Evolutionary conservation across 2,329 filamentous ascomycete genomes (phyloP).

Genomic region (Metarhizium anisopliae): DNA sequence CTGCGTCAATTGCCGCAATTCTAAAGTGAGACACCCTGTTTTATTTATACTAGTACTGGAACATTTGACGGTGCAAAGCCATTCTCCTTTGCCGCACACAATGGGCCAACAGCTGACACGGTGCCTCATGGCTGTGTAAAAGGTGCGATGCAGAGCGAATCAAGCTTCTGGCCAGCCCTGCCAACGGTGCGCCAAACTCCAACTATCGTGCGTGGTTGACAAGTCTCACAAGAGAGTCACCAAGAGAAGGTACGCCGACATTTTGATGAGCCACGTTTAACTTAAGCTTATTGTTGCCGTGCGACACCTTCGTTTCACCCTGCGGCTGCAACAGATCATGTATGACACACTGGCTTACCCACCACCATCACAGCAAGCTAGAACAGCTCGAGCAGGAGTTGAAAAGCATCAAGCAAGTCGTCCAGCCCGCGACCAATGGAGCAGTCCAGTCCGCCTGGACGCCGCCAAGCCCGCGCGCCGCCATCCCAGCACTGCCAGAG

Average conservation of each 20-base stretch:
- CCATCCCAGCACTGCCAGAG: slow-evolving; percentile 15
- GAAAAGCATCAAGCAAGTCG: slow-evolving; percentile 44
- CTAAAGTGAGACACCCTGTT: slow-evolving; percentile 22
- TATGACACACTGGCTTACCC: background rate
- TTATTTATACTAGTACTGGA: background rate
- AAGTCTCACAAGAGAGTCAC: slow-evolving; percentile 38
- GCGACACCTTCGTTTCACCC: background rate
- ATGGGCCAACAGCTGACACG: too few species aligned
- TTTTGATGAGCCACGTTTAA: too few species aligned
- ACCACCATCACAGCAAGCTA: slow-evolving; percentile 33
- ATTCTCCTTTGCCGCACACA: background rate
- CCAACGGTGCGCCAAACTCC: slow-evolving; percentile 35
- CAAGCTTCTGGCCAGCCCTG: slow-evolving; percentile 30
- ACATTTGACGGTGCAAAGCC: too few species aligned
- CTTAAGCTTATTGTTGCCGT: too few species aligned
- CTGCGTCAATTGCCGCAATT: slow-evolving; percentile 29
- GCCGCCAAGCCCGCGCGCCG: slow-evolving; percentile 18
- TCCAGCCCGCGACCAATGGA: slow-evolving; percentile 18
- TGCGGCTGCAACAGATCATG: background rate
- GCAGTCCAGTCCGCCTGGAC: slow-evolving; percentile 14
- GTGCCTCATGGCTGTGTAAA: background rate
- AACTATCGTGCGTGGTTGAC: slow-evolving; percentile 35
- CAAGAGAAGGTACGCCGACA: slow-evolving; percentile 27
- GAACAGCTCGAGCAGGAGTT: slow-evolving; percentile 47
- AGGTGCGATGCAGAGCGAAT: slow-evolving; percentile 37